Evolutionary conservation across 805 yeast genomes (phyloP), one percentile per base, ranked within the genome.

Genomic region (Ogataea allantospora): DNA sequence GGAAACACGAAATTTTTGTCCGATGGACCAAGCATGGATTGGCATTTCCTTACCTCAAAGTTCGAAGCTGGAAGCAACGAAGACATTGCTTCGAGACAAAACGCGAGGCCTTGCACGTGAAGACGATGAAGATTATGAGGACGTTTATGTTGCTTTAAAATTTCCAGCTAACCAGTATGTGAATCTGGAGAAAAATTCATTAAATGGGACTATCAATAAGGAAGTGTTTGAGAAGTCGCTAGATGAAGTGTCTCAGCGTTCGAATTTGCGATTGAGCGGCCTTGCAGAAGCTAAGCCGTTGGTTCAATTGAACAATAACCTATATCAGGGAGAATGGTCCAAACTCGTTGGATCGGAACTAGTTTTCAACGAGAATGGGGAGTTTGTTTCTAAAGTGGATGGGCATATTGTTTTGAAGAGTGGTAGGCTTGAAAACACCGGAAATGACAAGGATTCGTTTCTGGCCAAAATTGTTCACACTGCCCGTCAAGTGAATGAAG

Each of bases 21-120:
- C 6, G 62, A 71, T 6, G 98, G 98, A 6, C 93, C 89, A 53
- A 96, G 88, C 59, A 87, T 88, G 95, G 81, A 86, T 55, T 89
- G 97, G 97, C 78, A 81, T 51, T 91, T 88, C 66, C 77, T 58
- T 4, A 55, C 68, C 40, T 78, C 77, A 13, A 40, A 44, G 9
- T 81, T 76, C 48, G 96, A 87, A 63, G 95, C 96, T 5, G 96
- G 96, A 8, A 84, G 95, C 3, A 87, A 81, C 46, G 95, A 83
- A 34, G 96, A 88, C 60, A 78, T 88, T 36, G 77, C 73, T 48
- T 73, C 75, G 11, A 71, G 88, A 54, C 54, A 48, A 46, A 45
- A 42, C 40, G 58, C 56, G 60, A 56, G 62, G 58, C 58, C 43
- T 34, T 29, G 48, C 32, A 18, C 47, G 50, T 30, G 49, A 40